Base-by-base conservation (phyloP, 2,329 filamentous ascomycete species). In the Fusarium drepaniforme region DNA sequence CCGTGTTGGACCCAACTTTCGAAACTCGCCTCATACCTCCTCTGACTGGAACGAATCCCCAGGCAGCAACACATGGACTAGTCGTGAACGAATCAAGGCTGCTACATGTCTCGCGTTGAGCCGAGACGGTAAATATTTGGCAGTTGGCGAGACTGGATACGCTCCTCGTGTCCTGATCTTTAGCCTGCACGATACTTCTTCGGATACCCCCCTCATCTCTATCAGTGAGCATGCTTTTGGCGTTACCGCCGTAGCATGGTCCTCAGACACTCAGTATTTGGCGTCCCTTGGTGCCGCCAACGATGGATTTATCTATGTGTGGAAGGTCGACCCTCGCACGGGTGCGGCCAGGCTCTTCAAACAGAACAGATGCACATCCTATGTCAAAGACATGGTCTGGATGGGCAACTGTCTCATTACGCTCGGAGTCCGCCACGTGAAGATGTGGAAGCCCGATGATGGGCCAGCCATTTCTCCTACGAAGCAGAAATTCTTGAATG, bases 141-240 rank as follows among this genome's bases (percentile, higher is more conserved):
- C 96, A 11, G 93, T 98, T 4, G 97, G 97, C 78, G 97, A 99
- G 89, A 97, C 96, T 5, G 97, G 97, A 25, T 98, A 98, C 83
- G 94, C 93, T 64, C 97, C 97, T 8, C 90, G 97, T 64, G 95
- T 99, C 25, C 87, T 98, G 67, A 92, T 99, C 65, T 99, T 98
- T 84, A 95, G 91, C 37, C 91, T 97, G 7, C 90, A 93, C 77
- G 95, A 97, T 79, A 89, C 89, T 40, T 93, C 94, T 2, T 93
- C 92, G 4, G 96, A 98, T 79, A 89, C 89, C 1, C 97, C 97
- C 3, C 87, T 98, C 8, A 94, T 95, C 3, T 94, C 94, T 40
- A 90, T 99, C 66, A 94, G 91, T 65, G 97, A 99, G 80, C 97
- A 99, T 83, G 93, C 91, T 1, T 97, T 94, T 82, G 97, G 97